These are phyloP conservation scores for Epichloe hybrida DNA, from an alignment of 2,329 filamentous ascomycete genomes.

Conservation along the genomic window DNA sequence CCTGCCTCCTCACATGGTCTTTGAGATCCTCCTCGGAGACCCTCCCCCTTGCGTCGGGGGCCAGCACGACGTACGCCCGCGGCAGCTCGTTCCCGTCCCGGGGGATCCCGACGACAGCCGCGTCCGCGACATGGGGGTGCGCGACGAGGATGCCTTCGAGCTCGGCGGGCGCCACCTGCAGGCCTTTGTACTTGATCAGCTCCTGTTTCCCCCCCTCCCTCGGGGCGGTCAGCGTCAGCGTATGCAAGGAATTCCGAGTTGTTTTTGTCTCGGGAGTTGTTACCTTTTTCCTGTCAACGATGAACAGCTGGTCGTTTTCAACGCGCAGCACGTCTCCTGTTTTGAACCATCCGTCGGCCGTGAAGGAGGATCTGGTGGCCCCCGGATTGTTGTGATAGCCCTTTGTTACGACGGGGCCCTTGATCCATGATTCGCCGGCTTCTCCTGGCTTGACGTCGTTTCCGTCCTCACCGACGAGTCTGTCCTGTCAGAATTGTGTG, in stretches of 20 bases:
- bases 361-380: conserved; percentile 48
- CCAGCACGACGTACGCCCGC: conserved; percentile 24
- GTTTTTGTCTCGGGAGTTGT: no score
- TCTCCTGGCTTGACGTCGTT: conserved; percentile 25
- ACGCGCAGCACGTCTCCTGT: conserved; percentile 68
- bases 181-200: conserved; percentile 41
- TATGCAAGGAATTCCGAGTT: no score
- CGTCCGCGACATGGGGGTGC: conserved; percentile 35
- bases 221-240: no score
- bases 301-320: conserved; percentile 57
- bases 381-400: conserved; percentile 58
- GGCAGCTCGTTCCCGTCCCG: conserved; percentile 32
- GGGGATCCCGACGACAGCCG: conserved; percentile 47
- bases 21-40: conserved; percentile 14
- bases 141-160: conserved; percentile 35
- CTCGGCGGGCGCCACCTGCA: conserved; percentile 55
- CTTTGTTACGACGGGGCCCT: conserved; percentile 57
- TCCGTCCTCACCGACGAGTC: conserved; percentile 26
- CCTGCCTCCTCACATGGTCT: conserved; percentile 13
- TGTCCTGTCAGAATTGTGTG: conserved; percentile 3
- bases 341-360: conserved; percentile 49
- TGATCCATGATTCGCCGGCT: conserved; percentile 48
- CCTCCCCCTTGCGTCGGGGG: conserved; percentile 10
- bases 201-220: conserved; percentile 37
- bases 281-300: conserved; percentile 66